Evolutionary conservation across 2,329 filamentous ascomycete genomes (phyloP).

Genomic region (Helicocarpus griseus): DNA sequence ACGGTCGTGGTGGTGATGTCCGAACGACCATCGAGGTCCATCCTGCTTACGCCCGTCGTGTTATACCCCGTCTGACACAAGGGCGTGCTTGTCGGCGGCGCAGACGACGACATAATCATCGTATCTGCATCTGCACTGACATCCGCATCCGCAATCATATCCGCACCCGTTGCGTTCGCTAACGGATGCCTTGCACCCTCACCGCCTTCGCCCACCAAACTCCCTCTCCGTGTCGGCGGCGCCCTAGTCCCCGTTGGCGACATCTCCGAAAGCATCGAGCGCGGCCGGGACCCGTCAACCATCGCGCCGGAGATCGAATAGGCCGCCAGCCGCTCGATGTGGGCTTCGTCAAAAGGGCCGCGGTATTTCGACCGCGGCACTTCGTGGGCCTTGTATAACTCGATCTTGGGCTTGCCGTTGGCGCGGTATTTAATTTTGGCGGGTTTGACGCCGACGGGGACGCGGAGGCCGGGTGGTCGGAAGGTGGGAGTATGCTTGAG

Average conservation of each 20-base stretch:
- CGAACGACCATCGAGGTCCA: neutral
- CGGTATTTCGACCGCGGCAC: conserved; percentile 40
- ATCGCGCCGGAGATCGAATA: conserved; percentile 31
- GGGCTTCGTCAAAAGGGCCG: conserved; percentile 38
- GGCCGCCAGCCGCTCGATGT: conserved; percentile 33
- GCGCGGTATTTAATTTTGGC: conserved; percentile 4
- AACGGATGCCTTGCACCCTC: neutral
- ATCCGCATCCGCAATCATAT: too few relatives aligned
- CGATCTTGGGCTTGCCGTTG: conserved; percentile 30
- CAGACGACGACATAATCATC: neutral
- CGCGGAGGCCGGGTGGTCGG: neutral
- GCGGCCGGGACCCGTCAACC: conserved; percentile 25
- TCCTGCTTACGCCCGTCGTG: neutral
- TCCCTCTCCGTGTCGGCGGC: conserved; percentile 7
- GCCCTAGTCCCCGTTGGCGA: conserved; percentile 22
- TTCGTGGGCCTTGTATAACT: conserved; percentile 40
- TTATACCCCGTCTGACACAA: neutral
- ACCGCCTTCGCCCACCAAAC: neutral
- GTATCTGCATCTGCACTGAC: too few relatives aligned
- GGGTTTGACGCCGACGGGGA: neutral
- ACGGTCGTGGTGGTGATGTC: neutral
- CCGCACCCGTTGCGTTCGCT: neutral
- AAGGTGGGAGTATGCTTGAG: neutral
- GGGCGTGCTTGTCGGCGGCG: neutral
- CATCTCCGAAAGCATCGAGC: conserved; percentile 27